Conservation (phyloP, 78 protist species). For the Dictyostelium capitatum region DNA sequence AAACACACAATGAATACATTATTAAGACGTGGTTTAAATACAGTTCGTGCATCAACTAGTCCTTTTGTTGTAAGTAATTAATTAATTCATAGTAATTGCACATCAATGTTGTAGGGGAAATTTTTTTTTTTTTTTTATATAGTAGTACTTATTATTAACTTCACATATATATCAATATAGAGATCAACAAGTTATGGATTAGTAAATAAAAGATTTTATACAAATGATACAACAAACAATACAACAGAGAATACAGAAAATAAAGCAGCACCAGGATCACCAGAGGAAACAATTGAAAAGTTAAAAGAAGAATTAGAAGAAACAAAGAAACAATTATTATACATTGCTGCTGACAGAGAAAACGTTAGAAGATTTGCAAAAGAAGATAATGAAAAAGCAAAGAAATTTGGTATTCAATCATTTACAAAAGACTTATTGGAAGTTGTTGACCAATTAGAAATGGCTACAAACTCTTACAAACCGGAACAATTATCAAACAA, state of each 20-base stretch:
- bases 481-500: conserved; percentile 23
- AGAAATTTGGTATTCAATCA: conserved; percentile 77
- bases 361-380: conserved; percentile 63
- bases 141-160: neutral
- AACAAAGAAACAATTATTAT: conserved; percentile 54
- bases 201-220: conserved; percentile 31
- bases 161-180: neutral
- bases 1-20: neutral
- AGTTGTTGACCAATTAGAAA: conserved; percentile 71
- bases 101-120: neutral
- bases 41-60: neutral
- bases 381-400: conserved; percentile 65
- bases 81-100: neutral
- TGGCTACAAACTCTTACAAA: conserved; percentile 39
- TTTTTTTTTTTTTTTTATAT: neutral
- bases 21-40: conserved; percentile 9
- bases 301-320: conserved; percentile 70
- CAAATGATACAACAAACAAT: conserved; percentile 33
- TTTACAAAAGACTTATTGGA: conserved; percentile 62
- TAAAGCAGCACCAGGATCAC: conserved; percentile 2
- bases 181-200: conserved; percentile 5
- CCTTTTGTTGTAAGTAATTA: neutral
- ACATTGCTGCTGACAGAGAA: conserved; percentile 78
- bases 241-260: neutral
- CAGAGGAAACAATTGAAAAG: conserved; percentile 22